Base-by-base conservation (phyloP, 2,329 filamentous ascomycete species). In the Aureobasidium pullulans region DNA sequence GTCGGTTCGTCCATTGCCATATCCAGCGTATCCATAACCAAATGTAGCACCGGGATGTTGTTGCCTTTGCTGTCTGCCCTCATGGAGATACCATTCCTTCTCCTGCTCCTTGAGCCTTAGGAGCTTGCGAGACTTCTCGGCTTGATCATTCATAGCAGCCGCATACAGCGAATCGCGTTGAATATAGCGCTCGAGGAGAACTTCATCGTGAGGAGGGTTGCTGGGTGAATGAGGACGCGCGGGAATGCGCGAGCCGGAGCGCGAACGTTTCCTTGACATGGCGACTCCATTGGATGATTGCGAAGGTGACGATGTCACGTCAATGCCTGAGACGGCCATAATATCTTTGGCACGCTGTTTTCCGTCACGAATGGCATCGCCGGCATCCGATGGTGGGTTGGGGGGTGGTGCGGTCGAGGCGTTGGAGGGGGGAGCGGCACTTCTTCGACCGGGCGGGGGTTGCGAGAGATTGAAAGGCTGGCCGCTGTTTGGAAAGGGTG, bases 1-100 rank as follows among this genome's bases (percentile, higher is more conserved):
- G 60, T 86, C 90, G 32, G 93, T 96, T 67, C 84, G 80, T 62
- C 88, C 87, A 76, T 97, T 97, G 64, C 89, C 93, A 69, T 88
- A 96, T 46, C 92, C 93, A 69, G 84, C 85, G 71, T 96, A 99
- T 58, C 94, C 94, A 66, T 78, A 75, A 32, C 84, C 84, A 69
- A 84, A 87, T 32, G 87, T 73, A 10, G 79, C 77, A 40, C 78
- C 83, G 15, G 84, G 83, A 64, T 84, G 78, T 61, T 76, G 68
- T 48, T 80, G 76, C 46, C 81, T 77, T 53, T 81, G 76, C 79
- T 84, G 73, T 79, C 88, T 75, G 79, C 90, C 62, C 85, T 78
- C 65, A 76, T 80, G 65, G 57, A 64, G 60, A 77, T 93, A 90
- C 69, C 90, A 86, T 62, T 86, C 81, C 61, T 85, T 81, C 73